Evolutionary conservation across 2,329 filamentous ascomycete species (phyloP), one percentile per base, ranked within the genome.

Genomic region (Immersiporthe knoxdaviesiana): DNA sequence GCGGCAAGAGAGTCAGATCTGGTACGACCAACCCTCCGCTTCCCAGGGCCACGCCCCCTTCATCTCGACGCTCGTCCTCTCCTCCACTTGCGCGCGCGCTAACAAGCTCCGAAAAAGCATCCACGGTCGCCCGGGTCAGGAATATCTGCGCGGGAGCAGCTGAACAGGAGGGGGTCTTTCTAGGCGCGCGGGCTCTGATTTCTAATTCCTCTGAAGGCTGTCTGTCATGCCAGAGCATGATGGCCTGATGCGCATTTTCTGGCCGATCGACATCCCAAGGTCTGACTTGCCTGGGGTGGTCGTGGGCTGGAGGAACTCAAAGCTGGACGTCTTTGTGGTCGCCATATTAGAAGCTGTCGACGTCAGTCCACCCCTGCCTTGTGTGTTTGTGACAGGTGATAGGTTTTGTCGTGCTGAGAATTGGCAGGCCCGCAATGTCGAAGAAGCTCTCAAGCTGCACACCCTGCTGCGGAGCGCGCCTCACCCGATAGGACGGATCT

Each of bases 161-260:
- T 99, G 75, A 91, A 94, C 81, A 91, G 96, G 76, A 89, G 96
- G 80, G 96, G 96, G 74, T 99, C 96, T 70, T 98, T 99, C 81
- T 98, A 88, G 86, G 61, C 63, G 37, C 72, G 74, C 74, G 77
- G 68, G 68, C 67, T 63, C 65, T 67, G 16, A 7, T 47, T 67
- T 74, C 74, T 75, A 7, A n/a, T 67, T 74, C 74, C 76, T 72
- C 72, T 74, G 74, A 74, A 74, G 72, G 74, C 75, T 75, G 71
- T 72, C 71, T 74, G 87, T 85, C 85, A 90, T 90, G 88, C 84
- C 87, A 84, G 87, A 88, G 82, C 85, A 89, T 85, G 88, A 96
- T 92, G 94, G 92, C 77, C 85, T 98, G 84, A 93, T 98, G 90
- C 93, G 96, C 84, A 90, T 99, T 83, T 98, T 99, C 84, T 99